A percentile compares a stretch with the other conserved stretches of the same genome.
Conservation (phyloP, 1,284 basidiomycete genomes). For the Wallemia ichthyophaga region DNA sequence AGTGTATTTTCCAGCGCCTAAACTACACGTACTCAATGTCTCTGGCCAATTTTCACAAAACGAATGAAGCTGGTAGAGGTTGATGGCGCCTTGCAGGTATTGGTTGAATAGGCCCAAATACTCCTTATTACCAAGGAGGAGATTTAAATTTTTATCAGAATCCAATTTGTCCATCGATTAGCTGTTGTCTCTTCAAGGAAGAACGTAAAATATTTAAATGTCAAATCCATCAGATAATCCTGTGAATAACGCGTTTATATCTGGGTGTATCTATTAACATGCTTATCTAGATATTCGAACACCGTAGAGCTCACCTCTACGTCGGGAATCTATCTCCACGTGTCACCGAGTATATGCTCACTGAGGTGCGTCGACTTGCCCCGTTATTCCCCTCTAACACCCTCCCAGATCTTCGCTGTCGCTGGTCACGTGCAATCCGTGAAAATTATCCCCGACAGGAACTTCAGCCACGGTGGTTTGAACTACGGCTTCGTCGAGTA, state of each 20-base stretch:
- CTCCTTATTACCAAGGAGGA: too few species aligned
- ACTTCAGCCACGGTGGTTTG: slow-evolving; percentile 85
- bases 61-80: not conserved
- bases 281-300: not conserved
- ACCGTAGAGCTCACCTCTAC: slow-evolving; percentile 55
- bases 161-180: too few species aligned
- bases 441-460: slow-evolving; percentile 95
- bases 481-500: slow-evolving; percentile 98
- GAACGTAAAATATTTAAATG: too few species aligned
- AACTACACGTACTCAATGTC: not conserved
- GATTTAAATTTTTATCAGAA: too few species aligned
- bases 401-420: slow-evolving; percentile 58
- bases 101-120: not conserved
- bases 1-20: not conserved
- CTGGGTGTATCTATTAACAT: not conserved
- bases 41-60: not conserved
- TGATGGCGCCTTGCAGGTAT: not conserved
- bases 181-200: too few species aligned
- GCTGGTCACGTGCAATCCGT: slow-evolving; percentile 82
- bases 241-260: not conserved
- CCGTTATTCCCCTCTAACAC: not conserved
- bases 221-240: not conserved
- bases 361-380: slow-evolving; percentile 2
- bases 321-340: slow-evolving; percentile 84
- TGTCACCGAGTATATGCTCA: slow-evolving; percentile 24